Evolutionary conservation across 2,329 filamentous ascomycete species (phyloP), one percentile per base, ranked within the genome.

Genomic region (Annulohypoxylon truncatum): DNA sequence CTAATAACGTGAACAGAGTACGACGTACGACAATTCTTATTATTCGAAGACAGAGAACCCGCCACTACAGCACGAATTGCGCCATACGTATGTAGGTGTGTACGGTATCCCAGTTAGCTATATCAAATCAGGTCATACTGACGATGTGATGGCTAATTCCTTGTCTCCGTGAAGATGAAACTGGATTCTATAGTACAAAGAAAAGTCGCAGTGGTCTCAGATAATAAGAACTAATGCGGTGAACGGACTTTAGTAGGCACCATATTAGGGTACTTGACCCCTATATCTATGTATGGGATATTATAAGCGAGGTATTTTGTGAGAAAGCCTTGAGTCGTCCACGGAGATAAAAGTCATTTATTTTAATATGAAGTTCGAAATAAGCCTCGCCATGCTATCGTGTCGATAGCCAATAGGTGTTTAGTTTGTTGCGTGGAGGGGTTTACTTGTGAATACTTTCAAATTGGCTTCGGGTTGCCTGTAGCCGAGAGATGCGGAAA

Each of bases 401-500:
- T 55, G 42, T 51, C 13, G 26, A n/a, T 10, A 28, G 20, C 62
- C 50, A 65, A 62, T 62, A 42, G 50, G 20, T 53, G 29, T 18
- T 31, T 26, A n/a, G 53, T 35, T 64, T 31, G 52, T 48, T 26
- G 26, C 42, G 15, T 51, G 56, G 33, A 48, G 42, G 12, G 33
- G 50, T 29, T 24, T 38, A 6, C 15, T 59, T 55, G 48, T 22
- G 33, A 56, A 44, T 61, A 51, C 50, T 53, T 56, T 51, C 42
- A 58, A 35, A 47, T 55, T 55, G 31, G 31, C 57, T 48, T 53
- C 54, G 48, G 65, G 50, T 62, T 42, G 66, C 35, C 24, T 56
- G 59, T 66, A 68, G 52, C 66, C 66, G 62, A 68, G 63, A 54
- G 40, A 46, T 50, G 62, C 66, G 58, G 62, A 59, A 66, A 60